Percentiles rank a stretch among this genome's conserved stretches.
Conservation (phyloP, 2,329 filamentous ascomycete species). For the Monilinia fructicola region DNA sequence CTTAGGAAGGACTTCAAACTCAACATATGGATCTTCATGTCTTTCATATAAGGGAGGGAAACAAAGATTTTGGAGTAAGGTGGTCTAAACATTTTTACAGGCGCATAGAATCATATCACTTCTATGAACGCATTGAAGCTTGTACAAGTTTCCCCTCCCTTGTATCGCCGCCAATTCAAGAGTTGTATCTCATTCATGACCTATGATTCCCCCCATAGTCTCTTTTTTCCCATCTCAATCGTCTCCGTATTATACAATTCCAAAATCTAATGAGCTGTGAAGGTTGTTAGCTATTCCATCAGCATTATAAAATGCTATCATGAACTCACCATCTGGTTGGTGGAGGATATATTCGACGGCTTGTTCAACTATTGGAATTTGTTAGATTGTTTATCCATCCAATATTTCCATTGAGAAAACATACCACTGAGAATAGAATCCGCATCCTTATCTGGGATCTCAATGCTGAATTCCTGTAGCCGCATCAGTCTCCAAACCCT, state of each 20-base stretch:
- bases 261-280: constrained; percentile 39
- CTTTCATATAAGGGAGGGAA: constrained; percentile 19
- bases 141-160: constrained; percentile 34
- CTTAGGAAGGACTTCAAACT: constrained; percentile 1
- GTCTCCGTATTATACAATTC: constrained; percentile 37
- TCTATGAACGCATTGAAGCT: constrained; percentile 36
- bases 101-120: constrained; percentile 37
- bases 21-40: constrained; percentile 7
- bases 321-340: constrained; percentile 68
- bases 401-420: constrained; percentile 38
- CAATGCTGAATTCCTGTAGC: constrained; percentile 64
- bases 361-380: constrained; percentile 60
- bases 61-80: constrained; percentile 35
- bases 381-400: constrained; percentile 2
- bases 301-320: not conserved
- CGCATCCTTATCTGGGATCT: constrained; percentile 78
- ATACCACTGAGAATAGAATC: constrained; percentile 75
- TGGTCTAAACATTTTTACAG: constrained; percentile 42
- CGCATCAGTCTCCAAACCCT: constrained; percentile 33
- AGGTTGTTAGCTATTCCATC: not conserved
- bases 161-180: constrained; percentile 20
- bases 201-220: constrained; percentile 27
- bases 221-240: constrained; percentile 20
- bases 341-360: constrained; percentile 73
- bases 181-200: constrained; percentile 26